Evolutionary conservation across 73 alveolate species (phyloP).

Genomic region (Paramecium biaurelia): DNA sequence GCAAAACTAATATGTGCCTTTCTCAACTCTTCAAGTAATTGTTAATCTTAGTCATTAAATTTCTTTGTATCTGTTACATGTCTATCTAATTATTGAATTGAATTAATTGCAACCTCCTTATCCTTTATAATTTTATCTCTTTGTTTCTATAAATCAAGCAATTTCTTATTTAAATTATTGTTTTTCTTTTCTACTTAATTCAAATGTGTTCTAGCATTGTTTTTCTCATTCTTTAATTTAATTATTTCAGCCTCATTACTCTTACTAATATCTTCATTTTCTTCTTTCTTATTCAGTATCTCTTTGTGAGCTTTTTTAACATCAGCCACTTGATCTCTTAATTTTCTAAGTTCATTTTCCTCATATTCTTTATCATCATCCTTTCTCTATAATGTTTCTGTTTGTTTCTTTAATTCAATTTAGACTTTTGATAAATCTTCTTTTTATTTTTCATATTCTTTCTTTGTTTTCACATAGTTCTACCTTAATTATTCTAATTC

Average conservation of each 20-base stretch:
- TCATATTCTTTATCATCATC: conserved; percentile 62
- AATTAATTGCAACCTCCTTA: conserved; percentile 68
- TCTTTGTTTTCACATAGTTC: conserved; percentile 75
- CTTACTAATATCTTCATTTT: conserved; percentile 52
- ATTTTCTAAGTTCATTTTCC: conserved; percentile 16
- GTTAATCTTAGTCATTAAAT: conserved; percentile 75
- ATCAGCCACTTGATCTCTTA: conserved; percentile 53
- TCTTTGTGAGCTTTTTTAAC: conserved; percentile 44
- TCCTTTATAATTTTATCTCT: conserved; percentile 69
- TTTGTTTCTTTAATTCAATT: conserved; percentile 42
- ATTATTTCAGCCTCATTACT: conserved; percentile 8
- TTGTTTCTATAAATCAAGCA: conserved; percentile 65
- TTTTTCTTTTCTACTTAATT: conserved; percentile 55
- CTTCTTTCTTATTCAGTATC: not conserved
- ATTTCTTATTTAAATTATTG: conserved; percentile 53
- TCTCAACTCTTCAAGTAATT: conserved; percentile 76
- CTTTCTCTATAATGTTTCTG: conserved; percentile 65
- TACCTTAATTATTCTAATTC: conserved; percentile 70
- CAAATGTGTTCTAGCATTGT: conserved; percentile 26
- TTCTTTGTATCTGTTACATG: conserved; percentile 71
- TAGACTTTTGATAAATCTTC: conserved; percentile 64
- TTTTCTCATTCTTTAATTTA: conserved; percentile 34
- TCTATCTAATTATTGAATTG: conserved; percentile 38
- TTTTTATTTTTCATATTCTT: conserved; percentile 66
- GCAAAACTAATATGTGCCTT: conserved; percentile 81